Evolutionary conservation across 805 yeast species (phyloP), one percentile per base, ranked within the genome.

Genomic region (Maudiozyma bulderi): DNA sequence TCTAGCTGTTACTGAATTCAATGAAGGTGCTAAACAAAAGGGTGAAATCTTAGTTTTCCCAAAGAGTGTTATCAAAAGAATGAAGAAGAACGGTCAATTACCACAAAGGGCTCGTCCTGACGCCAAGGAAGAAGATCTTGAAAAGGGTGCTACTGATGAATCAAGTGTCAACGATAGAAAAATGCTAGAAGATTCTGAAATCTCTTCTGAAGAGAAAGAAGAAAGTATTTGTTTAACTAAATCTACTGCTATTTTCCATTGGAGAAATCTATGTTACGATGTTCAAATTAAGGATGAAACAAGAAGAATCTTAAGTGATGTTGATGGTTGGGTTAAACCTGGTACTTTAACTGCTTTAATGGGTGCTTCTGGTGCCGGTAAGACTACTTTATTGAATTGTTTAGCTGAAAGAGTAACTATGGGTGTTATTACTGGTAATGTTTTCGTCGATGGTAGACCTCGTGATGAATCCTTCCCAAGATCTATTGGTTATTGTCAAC

Each of bases 321-420:
- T 84, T 50, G 86, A 82, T 61, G 93, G 91, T 45, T 84, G 86
- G 84, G 89, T 84, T 43, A 81, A 82, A 60, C 90, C 90, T 9
- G 90, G 90, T 54, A 83, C 87, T 45, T 69, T 85, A 60, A 85
- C 90, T 47, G 93, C 91, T 5, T 66, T 81, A 46, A 80, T 80
- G 84, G 86, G 87, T 56, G 81, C 83, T 20, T 80, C 88, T 38
- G 89, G 89, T 69, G 89, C 90, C 51, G 90, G 90, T 73, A 83
- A 83, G 61, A 84, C 90, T 15, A 83, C 89, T 6, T 69, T 83
- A 51, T 70, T 83, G 57, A 84, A 83, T 69, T 81, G 82, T 59
- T 72, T 84, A 57, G 83, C 87, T 38, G 82, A 80, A 58, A 76
- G 89, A 65, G 77, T 81, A 46, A 80, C 84, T 14, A 71, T 76